Conservation (phyloP, 768 basidiomycete species). For the Inosperma sp. region DNA sequence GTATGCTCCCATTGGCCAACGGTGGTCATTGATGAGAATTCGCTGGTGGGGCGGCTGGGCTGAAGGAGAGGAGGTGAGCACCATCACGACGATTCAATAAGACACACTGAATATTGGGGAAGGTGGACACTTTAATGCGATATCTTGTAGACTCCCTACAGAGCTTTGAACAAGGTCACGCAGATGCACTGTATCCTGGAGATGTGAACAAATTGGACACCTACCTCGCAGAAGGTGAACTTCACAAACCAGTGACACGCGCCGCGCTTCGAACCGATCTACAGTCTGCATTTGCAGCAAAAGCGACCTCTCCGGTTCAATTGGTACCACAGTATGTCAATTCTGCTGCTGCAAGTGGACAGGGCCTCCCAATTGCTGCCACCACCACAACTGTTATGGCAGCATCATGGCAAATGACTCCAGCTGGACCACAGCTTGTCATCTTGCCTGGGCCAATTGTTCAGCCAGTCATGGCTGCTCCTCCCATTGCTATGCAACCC, state of each 20-base stretch:
- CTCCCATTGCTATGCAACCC: neutral
- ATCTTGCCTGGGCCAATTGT: neutral
- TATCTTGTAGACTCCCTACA: constrained; percentile 34
- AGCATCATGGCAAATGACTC: neutral
- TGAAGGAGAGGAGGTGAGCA: constrained; percentile 23
- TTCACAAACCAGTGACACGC: constrained; percentile 13
- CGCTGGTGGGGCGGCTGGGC: constrained; percentile 45
- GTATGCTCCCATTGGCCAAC: constrained; percentile 30
- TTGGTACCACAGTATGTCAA: neutral
- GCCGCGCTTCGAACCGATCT: constrained; percentile 15
- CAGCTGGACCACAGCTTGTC: neutral
- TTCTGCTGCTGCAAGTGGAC: too few species aligned
- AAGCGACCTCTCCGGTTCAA: neutral
- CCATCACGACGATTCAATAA: neutral
- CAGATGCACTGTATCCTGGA: constrained; percentile 27
- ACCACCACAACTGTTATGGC: too few species aligned
- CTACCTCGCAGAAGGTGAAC: constrained; percentile 27
- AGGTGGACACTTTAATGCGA: constrained; percentile 34
- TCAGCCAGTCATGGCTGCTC: neutral
- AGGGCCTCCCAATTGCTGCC: too few species aligned
- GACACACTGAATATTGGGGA: neutral
- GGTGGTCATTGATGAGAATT: constrained; percentile 33
- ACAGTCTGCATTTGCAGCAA: neutral
- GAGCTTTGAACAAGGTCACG: constrained; percentile 28
- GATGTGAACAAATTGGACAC: constrained; percentile 16